Conservation (phyloP, 2,329 filamentous ascomycete genomes). For the Ceratocystis papillata region DNA sequence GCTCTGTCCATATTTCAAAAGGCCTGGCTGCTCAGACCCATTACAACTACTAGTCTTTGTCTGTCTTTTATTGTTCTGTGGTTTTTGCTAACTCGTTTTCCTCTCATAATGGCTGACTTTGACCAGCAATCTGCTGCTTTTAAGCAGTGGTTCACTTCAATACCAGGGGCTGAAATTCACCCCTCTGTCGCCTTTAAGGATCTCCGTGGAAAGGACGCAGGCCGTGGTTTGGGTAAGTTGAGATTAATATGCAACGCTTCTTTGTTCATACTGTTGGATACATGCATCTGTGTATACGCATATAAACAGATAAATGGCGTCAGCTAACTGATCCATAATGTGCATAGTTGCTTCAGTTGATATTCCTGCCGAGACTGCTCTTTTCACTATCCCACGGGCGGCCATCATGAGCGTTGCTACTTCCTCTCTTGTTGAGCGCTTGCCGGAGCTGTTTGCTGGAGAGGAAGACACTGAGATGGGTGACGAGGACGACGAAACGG, state of each 20-base stretch:
- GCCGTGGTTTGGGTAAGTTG: conserved; percentile 44
- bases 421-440: conserved; percentile 51
- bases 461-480: conserved; percentile 28
- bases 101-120: conserved; percentile 34
- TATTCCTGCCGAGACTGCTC: conserved; percentile 61
- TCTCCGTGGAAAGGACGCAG: conserved; percentile 40
- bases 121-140: conserved; percentile 38
- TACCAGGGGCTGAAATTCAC: conserved; percentile 45
- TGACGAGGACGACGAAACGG: conserved; percentile 32
- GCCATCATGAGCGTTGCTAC: conserved; percentile 63
- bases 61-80: not conserved
- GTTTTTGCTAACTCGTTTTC: not conserved
- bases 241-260: not conserved
- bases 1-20: not conserved
- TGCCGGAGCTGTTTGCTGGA: conserved; percentile 44
- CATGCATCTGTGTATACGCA: not conserved
- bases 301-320: not conserved
- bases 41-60: no score
- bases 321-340: not conserved
- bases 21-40: no score
- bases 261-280: not conserved
- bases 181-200: conserved; percentile 43
- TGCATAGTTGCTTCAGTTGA: conserved; percentile 55
- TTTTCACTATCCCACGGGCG: conserved; percentile 68
- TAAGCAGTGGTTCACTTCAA: conserved; percentile 43